Evolutionary conservation across 768 basidiomycete species (phyloP).

Genomic region (Mycena rebaudengoi): DNA sequence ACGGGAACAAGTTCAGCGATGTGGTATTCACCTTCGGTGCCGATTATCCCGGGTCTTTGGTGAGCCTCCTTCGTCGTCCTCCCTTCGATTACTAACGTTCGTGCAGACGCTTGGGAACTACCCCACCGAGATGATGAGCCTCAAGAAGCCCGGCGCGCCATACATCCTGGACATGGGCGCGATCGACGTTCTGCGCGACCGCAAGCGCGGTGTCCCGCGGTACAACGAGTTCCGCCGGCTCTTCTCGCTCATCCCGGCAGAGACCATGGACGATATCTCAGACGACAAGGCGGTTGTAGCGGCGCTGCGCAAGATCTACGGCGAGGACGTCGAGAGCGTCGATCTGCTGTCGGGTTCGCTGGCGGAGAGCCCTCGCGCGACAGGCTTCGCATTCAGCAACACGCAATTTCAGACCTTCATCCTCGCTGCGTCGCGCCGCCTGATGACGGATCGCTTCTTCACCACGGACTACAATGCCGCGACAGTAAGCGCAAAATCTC

Average conservation of each 20-base stretch:
- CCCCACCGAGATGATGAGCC: slow-evolving; percentile 7
- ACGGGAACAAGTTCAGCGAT: slow-evolving; percentile 17
- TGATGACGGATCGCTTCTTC: slow-evolving; percentile 12
- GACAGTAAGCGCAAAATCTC: background rate
- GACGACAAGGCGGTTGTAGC: slow-evolving; percentile 13
- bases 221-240: slow-evolving; percentile 20
- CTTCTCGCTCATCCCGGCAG: slow-evolving; percentile 10
- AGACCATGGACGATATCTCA: slow-evolving; percentile 14
- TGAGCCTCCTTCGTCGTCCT: background rate
- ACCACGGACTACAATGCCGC: slow-evolving; percentile 3
- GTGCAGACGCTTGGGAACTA: slow-evolving; percentile 12
- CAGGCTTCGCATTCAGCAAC: slow-evolving; percentile 22
- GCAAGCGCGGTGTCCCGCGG: slow-evolving; percentile 21
- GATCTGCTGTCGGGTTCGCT: slow-evolving; percentile 15
- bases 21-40: slow-evolving; percentile 21
- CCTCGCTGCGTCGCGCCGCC: slow-evolving; percentile 3
- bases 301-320: slow-evolving; percentile 7
- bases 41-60: slow-evolving; percentile 11
- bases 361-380: slow-evolving; percentile 17
- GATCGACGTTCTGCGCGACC: slow-evolving; percentile 19
- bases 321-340: slow-evolving; percentile 19
- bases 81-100: background rate
- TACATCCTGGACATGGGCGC: slow-evolving; percentile 18
- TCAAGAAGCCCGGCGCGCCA: slow-evolving; percentile 1
- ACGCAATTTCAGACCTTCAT: slow-evolving; percentile 5